Base-by-base conservation (phyloP, 2,329 filamentous ascomycete species). In the Remersonia thermophila region DNA sequence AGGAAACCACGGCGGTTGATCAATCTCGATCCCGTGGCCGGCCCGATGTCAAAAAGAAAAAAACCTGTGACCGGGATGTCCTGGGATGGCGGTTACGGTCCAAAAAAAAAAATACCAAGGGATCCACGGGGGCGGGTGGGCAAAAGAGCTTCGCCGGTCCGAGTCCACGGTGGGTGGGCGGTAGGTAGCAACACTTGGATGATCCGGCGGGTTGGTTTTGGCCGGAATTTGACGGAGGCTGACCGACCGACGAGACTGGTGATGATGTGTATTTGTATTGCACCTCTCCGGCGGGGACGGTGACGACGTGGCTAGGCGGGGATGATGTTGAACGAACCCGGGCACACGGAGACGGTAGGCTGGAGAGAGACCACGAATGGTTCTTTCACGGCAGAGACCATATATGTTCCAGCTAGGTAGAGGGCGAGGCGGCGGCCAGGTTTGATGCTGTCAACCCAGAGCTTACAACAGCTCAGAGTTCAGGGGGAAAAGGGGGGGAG, bases 21-120 rank as follows among this genome's bases (percentile, higher is more conserved):
- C 32, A 38, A 29, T 33, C 36, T 43, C 35, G 36, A 35, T 46
- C 41, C 43, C 40, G 36, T 37, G 38, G 45, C 37, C 36, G 44
- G n/a, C 42, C 30, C 35, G 40, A 44, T 36, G n/a, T 23, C 15
- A 23, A 36, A 41, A 41, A 23, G 33, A 41, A 41, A 45, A 48
- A 47, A 47, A 38, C 39, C 37, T 47, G 45, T 31, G 44, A 46
- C 47, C 44, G 44, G 48, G 48, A 45, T 45, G 37, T 44, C 47
- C 43, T 43, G 39, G 47, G 40, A 33, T 25, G 48, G 41, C 39
- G 37, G 20, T 23, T 23, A 23, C 20, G 9, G 9, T 41, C 42
- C 43, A 48, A 48, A 45, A 38, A 37, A 39, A 30, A 39, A 39
- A 42, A 39, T 39, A n/a, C 27, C 32, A 36, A 30, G 41, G 45